Conservation (phyloP, 768 basidiomycete species). For the Pisolithus marmoratus region DNA sequence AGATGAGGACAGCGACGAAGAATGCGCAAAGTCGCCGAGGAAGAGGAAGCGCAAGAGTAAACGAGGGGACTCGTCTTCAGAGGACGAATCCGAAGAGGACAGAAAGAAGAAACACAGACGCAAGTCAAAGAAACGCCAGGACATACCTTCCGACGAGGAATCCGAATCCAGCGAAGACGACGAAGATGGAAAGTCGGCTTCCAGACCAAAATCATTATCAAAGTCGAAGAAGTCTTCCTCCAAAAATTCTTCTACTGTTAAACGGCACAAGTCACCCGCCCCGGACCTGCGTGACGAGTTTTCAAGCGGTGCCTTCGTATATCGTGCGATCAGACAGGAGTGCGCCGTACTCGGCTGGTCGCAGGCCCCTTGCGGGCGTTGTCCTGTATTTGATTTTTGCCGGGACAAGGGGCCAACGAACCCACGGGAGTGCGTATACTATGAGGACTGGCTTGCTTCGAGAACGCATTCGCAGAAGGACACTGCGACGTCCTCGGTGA, state of each 20-base stretch:
- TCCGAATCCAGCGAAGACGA: conserved; percentile 25
- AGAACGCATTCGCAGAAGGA: conserved; percentile 13
- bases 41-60: conserved; percentile 26
- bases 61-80: conserved; percentile 13
- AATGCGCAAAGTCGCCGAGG: conserved; percentile 31
- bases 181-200: conserved; percentile 23
- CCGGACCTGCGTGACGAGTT: conserved; percentile 20
- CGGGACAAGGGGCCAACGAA: conserved; percentile 71
- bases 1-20: conserved; percentile 27
- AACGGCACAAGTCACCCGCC: conserved; percentile 15
- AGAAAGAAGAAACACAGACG: conserved; percentile 37
- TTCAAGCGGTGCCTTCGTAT: conserved; percentile 51
- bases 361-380: conserved; percentile 83
- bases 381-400: conserved; percentile 91
- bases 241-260: conserved; percentile 7
- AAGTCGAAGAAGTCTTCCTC: conserved; percentile 33
- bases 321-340: conserved; percentile 72
- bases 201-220: conserved; percentile 29
- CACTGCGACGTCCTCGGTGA: conserved; percentile 4
- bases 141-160: conserved; percentile 23
- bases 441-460: conserved; percentile 59
- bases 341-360: conserved; percentile 58
- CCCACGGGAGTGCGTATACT: conserved; percentile 72
- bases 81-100: conserved; percentile 23
- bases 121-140: conserved; percentile 31